Conservation (phyloP, 2,329 filamentous ascomycete species). For the Aspergillus tamarii region DNA sequence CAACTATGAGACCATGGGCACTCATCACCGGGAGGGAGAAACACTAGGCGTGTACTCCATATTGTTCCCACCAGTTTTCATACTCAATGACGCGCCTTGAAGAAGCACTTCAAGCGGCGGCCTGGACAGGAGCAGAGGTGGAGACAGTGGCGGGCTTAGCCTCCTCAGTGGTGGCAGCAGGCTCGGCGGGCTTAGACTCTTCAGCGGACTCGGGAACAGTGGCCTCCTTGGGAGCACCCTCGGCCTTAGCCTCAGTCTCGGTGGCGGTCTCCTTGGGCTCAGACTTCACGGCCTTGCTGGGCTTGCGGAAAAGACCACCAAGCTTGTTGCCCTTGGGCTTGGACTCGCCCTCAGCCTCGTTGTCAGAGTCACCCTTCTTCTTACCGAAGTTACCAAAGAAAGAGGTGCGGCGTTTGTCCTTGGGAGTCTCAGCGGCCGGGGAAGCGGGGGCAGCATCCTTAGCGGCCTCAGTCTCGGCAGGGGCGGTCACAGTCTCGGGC, state of each 20-base stretch:
- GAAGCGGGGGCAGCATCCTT: slow-evolving; percentile 36
- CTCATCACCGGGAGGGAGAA: slow-evolving; percentile 27
- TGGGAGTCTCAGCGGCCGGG: slow-evolving; percentile 37
- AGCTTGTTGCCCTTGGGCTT: slow-evolving; percentile 50
- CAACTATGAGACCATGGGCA: slow-evolving; percentile 10
- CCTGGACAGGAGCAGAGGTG: slow-evolving; percentile 43
- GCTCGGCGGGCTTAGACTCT: slow-evolving; percentile 33
- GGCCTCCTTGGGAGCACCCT: slow-evolving; percentile 32
- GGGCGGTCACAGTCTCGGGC: slow-evolving; percentile 49
- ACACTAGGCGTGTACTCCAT: slow-evolving; percentile 28
- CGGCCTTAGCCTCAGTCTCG: slow-evolving; percentile 37
- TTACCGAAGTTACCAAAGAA: slow-evolving; percentile 58
- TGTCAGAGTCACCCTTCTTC: slow-evolving; percentile 55
- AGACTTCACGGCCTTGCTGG: slow-evolving; percentile 52
- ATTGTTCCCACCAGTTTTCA: slow-evolving; percentile 47
- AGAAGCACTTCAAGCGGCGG: slow-evolving; percentile 45
- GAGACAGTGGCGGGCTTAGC: slow-evolving; percentile 38
- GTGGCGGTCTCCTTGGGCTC: slow-evolving; percentile 39
- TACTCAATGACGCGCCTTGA: slow-evolving; percentile 40
- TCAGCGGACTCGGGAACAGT: slow-evolving; percentile 30
- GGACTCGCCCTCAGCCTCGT: slow-evolving; percentile 50
- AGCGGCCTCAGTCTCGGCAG: slow-evolving; percentile 40
- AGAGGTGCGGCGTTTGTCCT: slow-evolving; percentile 56
- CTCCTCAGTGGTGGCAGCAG: slow-evolving; percentile 31
- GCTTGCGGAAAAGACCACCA: slow-evolving; percentile 53